Conservation (phyloP, 1,139 yeast species). For the Wickerhamiella pararugosa region DNA sequence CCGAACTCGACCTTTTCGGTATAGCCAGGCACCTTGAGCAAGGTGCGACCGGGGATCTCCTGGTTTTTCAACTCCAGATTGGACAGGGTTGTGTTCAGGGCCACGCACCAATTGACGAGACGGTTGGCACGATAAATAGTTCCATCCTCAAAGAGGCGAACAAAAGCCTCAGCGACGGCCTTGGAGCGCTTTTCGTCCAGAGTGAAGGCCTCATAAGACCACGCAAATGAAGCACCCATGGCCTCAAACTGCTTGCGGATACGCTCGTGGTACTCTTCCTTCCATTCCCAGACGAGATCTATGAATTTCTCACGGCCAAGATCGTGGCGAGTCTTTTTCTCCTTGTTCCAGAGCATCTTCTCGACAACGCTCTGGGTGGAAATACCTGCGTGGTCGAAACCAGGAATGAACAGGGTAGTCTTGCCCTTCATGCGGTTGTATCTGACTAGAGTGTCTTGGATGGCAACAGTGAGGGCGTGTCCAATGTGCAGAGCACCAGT, state of each 20-base stretch:
- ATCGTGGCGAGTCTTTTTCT: constrained; percentile 85
- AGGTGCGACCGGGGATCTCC: constrained; percentile 68
- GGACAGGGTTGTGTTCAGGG: constrained; percentile 86
- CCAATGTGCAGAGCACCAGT: constrained; percentile 99
- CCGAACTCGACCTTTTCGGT: constrained; percentile 89
- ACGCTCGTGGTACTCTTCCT: constrained; percentile 76
- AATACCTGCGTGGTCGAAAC: constrained; percentile 98
- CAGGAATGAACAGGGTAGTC: constrained; percentile 85
- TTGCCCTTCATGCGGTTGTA: constrained; percentile 96
- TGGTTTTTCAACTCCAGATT: constrained; percentile 93
- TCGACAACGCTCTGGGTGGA: constrained; percentile 98
- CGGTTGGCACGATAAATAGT: constrained; percentile 88
- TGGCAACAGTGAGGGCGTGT: constrained; percentile 88
- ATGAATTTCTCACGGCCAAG: constrained; percentile 83
- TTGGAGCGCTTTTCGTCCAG: constrained; percentile 62
- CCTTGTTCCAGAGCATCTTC: constrained; percentile 83
- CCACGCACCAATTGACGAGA: constrained; percentile 93
- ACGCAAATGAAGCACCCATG: constrained; percentile 93
- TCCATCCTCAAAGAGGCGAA: constrained; percentile 84
- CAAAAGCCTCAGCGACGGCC: constrained; percentile 86
- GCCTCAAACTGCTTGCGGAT: constrained; percentile 73
- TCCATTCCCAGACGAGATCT: constrained; percentile 95
- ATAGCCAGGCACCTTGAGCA: constrained; percentile 76
- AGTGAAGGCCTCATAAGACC: constrained; percentile 90
- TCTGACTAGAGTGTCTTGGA: constrained; percentile 87